Evolutionary conservation across 306 rosid species (phyloP), one percentile per base, ranked within the genome.

Genomic region (Myrica gale): DNA sequence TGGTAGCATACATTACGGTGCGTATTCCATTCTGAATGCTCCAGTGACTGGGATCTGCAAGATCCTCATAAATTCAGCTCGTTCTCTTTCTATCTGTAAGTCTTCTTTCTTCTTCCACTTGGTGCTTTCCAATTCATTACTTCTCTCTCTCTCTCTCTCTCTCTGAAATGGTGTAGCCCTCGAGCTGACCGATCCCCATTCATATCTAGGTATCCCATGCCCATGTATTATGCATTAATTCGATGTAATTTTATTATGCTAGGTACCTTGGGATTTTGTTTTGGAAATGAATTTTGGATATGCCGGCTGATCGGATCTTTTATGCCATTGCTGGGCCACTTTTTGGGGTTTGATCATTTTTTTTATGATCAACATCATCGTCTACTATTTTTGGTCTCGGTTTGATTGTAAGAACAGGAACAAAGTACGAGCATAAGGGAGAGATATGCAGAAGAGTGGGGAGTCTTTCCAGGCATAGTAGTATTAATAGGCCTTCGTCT

Each of bases 391-490:
- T 32, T 55, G 61, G 55, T 65, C 78, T 13, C 16, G 51, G 51
- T 74, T 70, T 75, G 42, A 65, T 76, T 53, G 51, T 60, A 61
- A 73, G 74, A 57, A 76, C 76, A 60, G 46, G 52, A 74, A 78
- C 13, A 66, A 84, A 84, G 17, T 39, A 7, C 69, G 12, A 65
- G 69, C 69, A 32, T 41, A 63, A 63, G 21, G 16, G 69, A 16
- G 69, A 65, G 89, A 84, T 80, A 89, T 95, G 96, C 90, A 82
- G 82, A 89, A 82, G 76, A 88, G 89, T 89, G 67, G 90, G 88
- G 76, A 87, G 80, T 76, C 61, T 87, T 76, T 87, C 90, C 69
- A 81, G 96, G 82, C 88, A 89, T 79, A 91, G 87, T 46, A 82
- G 79, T 61, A 69, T 37, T 65, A 63, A 79, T 71, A 84, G 79